A percentile compares a stretch with the other conserved stretches of the same genome.
phyloP scores from a whole-genome alignment of 305 asterid genomes.

The Fraxinus platypoda region DNA sequence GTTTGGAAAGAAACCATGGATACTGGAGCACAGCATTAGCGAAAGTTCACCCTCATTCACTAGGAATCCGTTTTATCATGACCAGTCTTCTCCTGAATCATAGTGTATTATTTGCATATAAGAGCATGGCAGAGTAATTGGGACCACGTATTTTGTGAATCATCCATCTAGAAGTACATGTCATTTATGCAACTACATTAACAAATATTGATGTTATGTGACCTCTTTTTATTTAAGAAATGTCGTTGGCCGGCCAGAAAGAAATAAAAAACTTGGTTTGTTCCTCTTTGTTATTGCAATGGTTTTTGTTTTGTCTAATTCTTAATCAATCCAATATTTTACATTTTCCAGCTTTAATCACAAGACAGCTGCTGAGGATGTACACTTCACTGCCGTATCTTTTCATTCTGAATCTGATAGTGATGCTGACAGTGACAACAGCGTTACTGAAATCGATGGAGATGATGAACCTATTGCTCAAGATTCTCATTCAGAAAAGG shows the following conservation, averaged over 20 bases:
- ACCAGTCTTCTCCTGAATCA: neutral
- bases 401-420: constrained; percentile 50
- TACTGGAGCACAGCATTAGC: neutral
- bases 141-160: neutral
- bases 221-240: constrained; percentile 3
- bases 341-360: constrained; percentile 69
- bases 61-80: neutral
- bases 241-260: neutral
- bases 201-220: neutral
- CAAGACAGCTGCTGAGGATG: constrained; percentile 91
- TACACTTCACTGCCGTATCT: constrained; percentile 71
- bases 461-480: constrained; percentile 32
- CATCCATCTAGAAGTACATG: neutral
- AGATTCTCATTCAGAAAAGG: constrained; percentile 34
- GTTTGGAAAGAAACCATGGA: neutral
- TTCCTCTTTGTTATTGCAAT: constrained; percentile 2
- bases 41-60: neutral
- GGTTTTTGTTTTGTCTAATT: constrained; percentile 15
- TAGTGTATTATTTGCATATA: neutral
- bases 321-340: constrained; percentile 22
- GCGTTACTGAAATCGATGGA: constrained; percentile 28
- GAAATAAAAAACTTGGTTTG: neutral
- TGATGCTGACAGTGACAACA: constrained; percentile 31
- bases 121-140: neutral
- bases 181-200: neutral